A percentile compares a stretch with the other conserved stretches of the same genome.
These are phyloP conservation scores for Cystobasidiaceae sp. DNA, from an alignment of 1,284 basidiomycete species.

Conservation along the genomic window DNA sequence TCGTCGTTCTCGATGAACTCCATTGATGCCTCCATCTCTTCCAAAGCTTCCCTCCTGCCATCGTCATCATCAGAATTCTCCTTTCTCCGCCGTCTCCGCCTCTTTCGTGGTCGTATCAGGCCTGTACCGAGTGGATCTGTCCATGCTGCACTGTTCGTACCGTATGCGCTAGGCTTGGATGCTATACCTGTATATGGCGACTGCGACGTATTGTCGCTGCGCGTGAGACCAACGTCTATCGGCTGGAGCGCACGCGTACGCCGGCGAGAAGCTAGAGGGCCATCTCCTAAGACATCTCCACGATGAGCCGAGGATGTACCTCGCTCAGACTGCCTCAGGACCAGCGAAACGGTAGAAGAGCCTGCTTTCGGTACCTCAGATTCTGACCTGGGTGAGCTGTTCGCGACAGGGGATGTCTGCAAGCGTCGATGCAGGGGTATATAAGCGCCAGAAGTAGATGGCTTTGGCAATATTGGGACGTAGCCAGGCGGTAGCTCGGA, in stretches of 20 bases:
- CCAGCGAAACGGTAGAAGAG: conserved; percentile 1
- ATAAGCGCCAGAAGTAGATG: not conserved
- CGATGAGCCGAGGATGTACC: too few species aligned
- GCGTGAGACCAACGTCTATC: conserved; percentile 4
- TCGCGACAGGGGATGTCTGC: not conserved
- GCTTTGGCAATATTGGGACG: conserved; percentile 4
- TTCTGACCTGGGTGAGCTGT: not conserved
- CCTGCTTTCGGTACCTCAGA: too few species aligned
- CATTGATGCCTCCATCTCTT: not conserved
- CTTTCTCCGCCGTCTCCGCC: not conserved
- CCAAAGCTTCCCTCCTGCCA: not conserved
- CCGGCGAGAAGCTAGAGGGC: not conserved
- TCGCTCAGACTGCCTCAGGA: not conserved
- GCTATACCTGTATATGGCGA: not conserved
- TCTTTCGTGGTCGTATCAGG: conserved; percentile 5
- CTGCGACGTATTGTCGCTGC: not conserved
- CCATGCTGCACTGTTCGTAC: not conserved
- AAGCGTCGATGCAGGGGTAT: not conserved
- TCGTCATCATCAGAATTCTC: conserved; percentile 15
- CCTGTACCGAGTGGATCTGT: not conserved
- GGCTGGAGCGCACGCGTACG: conserved; percentile 8
- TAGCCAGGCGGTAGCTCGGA: too few species aligned
- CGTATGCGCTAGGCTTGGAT: too few species aligned
- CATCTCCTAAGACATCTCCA: not conserved
- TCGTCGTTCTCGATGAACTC: conserved; percentile 1